A percentile compares a stretch with the other conserved stretches of the same genome.
phyloP scores from a whole-genome alignment of 2,329 filamentous ascomycete species.

The Bipolaris oryzae region DNA sequence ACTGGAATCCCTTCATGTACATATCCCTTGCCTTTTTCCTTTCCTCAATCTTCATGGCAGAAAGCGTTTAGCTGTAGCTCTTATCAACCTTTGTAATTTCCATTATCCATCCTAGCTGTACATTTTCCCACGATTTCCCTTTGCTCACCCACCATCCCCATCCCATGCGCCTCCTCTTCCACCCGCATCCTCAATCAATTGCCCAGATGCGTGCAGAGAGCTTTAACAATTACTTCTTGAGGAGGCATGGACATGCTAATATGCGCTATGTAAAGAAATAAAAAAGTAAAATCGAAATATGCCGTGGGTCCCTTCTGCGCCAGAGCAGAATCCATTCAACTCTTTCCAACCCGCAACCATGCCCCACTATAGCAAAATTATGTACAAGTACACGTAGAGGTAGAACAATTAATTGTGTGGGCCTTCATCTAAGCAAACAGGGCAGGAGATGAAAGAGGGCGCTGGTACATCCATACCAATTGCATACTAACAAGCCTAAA shows the following conservation, averaged over 20 bases:
- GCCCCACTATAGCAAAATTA: slow-evolving; percentile 1
- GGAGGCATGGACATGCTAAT: not conserved
- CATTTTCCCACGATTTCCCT: not conserved
- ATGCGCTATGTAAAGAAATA: not conserved
- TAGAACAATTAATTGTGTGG: slow-evolving; percentile 1
- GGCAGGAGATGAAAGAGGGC: not conserved
- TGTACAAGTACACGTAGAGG: slow-evolving; percentile 18
- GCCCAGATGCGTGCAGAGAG: not conserved
- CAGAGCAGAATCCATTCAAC: not conserved
- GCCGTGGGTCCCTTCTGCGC: not conserved
- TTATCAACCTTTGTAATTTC: not conserved
- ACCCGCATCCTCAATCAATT: slow-evolving; percentile 1
- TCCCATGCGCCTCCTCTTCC: not conserved
- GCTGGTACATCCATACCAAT: not conserved
- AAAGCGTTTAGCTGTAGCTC: not conserved
- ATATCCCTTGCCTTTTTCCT: no score
- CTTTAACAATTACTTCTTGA: not conserved
- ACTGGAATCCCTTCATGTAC: not conserved
- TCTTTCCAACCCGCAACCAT: not conserved
- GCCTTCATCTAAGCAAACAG: not conserved
- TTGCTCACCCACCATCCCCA: not conserved
- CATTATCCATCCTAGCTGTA: not conserved
- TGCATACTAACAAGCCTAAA: slow-evolving; percentile 51
- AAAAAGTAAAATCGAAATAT: not conserved
- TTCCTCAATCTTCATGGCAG: no score